Base-by-base conservation (phyloP, 2,329 filamentous ascomycete genomes). In the Alternaria sp. region DNA sequence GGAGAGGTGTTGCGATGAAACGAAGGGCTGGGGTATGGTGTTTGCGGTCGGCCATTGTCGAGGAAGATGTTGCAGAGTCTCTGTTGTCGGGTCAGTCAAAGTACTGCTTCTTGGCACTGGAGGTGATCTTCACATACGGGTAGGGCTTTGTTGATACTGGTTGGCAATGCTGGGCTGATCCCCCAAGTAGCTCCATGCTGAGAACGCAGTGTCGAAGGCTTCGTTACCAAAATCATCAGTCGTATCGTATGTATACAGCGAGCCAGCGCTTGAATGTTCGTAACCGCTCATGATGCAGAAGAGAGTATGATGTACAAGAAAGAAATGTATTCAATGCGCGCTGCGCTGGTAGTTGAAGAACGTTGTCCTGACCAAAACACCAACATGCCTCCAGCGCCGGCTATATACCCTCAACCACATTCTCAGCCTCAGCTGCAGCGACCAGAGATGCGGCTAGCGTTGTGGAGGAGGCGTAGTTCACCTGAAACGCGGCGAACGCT, bases 401-500 rank as follows among this genome's bases (percentile, higher is more conserved):
- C 19, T 30, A 49, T 59, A 50, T 62, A 64, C 4, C 23, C 15
- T 15, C 17, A 23, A n/a, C 50, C 50, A 44, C n/a, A 36, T 40
- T n/a, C 19, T 45, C 43, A 43, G 58, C 52, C 30, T 52, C 19
- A 61, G 57, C 57, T 28, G 12, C 6, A 12, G 19, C 32, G 9
- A 21, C 26, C 45, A 25, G 23, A 32, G 17, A 21, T 11, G 13
- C 26, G 45, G 23, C 19, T 59, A 46, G 58, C 54, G 59, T 40
- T 36, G 32, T 60, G 30, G 65, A 68, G 66, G 70, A 57, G 67
- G 57, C 54, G 64, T 64, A 69, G 61, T 74, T 73, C 71, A 73
- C 73, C 73, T 73, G 71, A 75, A 75, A 70, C 72, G 47, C 46
- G 40, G 32, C 36, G 49, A 54, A 50, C 28, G 25, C 60, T 49